These are phyloP conservation scores for Pyrenophora tritici-repentis DNA, from an alignment of 2,329 filamentous ascomycete species.

Conservation along the genomic window DNA sequence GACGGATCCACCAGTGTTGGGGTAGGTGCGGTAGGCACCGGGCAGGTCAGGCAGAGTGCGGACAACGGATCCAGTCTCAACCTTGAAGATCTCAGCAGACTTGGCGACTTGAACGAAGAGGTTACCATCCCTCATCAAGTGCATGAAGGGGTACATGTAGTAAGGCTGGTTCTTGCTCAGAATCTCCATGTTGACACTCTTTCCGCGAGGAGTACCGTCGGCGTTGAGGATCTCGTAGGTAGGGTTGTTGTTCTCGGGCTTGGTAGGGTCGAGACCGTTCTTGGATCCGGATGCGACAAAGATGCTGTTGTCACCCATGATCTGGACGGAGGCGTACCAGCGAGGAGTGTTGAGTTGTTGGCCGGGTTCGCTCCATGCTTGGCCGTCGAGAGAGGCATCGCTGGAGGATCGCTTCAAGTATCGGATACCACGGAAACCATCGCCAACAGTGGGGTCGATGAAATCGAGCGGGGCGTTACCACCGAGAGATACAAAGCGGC, in stretches of 20 bases:
- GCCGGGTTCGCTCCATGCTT: slow-evolving; percentile 61
- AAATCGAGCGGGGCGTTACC: slow-evolving; percentile 62
- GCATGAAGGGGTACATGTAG: slow-evolving; percentile 68
- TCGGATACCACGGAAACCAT: slow-evolving; percentile 64
- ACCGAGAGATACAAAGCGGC: slow-evolving; percentile 60
- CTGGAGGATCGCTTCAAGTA: slow-evolving; percentile 56
- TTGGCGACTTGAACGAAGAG: slow-evolving; percentile 63
- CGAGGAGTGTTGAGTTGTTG: slow-evolving; percentile 59
- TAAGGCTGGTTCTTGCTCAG: slow-evolving; percentile 64
- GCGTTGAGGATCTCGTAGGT: slow-evolving; percentile 64
- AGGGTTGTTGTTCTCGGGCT: slow-evolving; percentile 64
- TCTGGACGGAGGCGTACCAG: slow-evolving; percentile 67
- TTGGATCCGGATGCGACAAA: slow-evolving; percentile 66
- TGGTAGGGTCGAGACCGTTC: slow-evolving; percentile 62
- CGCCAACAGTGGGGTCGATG: slow-evolving; percentile 62
- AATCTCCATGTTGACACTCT: slow-evolving; percentile 58
- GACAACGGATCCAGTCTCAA: slow-evolving; percentile 52
- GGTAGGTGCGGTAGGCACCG: slow-evolving; percentile 63
- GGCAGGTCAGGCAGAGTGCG: slow-evolving; percentile 58
- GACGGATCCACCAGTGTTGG: slow-evolving; percentile 64
- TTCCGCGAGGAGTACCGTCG: slow-evolving; percentile 54
- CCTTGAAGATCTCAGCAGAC: slow-evolving; percentile 62
- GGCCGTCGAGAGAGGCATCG: slow-evolving; percentile 54
- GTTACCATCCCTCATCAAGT: slow-evolving; percentile 61
- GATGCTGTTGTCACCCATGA: slow-evolving; percentile 60